Evolutionary conservation across 108 stramenopile genomes (phyloP).

Genomic region (Nitzschia putrida): DNA sequence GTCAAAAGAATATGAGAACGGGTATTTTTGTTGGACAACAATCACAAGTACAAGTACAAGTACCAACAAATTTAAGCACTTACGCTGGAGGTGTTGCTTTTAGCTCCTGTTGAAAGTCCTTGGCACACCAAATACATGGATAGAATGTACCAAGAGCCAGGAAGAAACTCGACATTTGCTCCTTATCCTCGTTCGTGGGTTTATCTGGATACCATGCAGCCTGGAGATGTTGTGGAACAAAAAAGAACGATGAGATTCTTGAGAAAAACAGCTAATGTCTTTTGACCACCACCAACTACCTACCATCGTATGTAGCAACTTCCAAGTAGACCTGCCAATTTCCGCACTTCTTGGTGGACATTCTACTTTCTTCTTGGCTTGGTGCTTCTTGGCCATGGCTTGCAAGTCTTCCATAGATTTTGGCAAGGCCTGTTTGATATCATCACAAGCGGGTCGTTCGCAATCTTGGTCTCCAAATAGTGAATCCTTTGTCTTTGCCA

Average conservation of each 20-base stretch:
- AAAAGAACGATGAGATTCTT: background rate
- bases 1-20: background rate
- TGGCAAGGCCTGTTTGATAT: conserved; percentile 56
- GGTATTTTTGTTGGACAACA: background rate
- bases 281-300: conserved; percentile 1
- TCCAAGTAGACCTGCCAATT: conserved; percentile 77
- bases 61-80: conserved; percentile 15
- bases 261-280: background rate
- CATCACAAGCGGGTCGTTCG: conserved; percentile 86
- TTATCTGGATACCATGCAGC: conserved; percentile 86
- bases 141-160: conserved; percentile 74
- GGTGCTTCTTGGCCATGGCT: conserved; percentile 34
- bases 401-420: conserved; percentile 47
- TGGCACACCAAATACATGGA: conserved; percentile 82
- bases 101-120: conserved; percentile 76
- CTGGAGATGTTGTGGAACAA: conserved; percentile 18
- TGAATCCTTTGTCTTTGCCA: too few species aligned
- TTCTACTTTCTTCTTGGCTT: conserved; percentile 35
- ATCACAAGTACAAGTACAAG: background rate
- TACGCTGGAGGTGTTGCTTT: conserved; percentile 61
- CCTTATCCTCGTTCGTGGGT: conserved; percentile 64
- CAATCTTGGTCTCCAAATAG: conserved; percentile 58
- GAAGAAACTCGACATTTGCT: conserved; percentile 64
- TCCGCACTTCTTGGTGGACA: conserved; percentile 77
- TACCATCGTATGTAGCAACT: conserved; percentile 80